Evolutionary conservation across 208 protist species (phyloP).

Genomic region (Phytomonas francai): DNA sequence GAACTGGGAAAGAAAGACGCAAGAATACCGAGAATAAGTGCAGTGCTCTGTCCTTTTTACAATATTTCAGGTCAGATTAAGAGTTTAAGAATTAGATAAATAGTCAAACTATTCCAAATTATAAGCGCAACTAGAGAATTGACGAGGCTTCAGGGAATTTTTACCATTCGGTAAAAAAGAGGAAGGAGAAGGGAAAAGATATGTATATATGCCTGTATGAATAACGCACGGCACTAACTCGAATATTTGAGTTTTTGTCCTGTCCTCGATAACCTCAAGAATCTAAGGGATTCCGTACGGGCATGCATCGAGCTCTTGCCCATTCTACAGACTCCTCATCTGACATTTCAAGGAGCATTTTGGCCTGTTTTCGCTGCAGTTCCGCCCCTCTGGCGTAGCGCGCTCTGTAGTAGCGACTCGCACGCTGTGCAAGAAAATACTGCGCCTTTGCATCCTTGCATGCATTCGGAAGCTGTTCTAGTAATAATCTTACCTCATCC

Average conservation of each 20-base stretch:
- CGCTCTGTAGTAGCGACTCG: slow-evolving; percentile 58
- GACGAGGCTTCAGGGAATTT: too few species aligned
- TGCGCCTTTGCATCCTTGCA: slow-evolving; percentile 46
- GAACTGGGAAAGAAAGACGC: too few species aligned
- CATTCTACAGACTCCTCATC: slow-evolving; percentile 24
- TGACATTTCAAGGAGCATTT: slow-evolving; percentile 1
- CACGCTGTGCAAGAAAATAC: slow-evolving; percentile 33
- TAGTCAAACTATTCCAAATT: too few species aligned
- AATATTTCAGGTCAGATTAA: too few species aligned
- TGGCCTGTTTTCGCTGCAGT: slow-evolving; percentile 25
- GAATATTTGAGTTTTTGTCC: too few species aligned
- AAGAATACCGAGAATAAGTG: too few species aligned
- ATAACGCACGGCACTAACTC: too few species aligned
- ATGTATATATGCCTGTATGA: neutral
- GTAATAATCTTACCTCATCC: slow-evolving; percentile 41
- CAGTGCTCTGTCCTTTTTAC: too few species aligned
- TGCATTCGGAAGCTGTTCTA: slow-evolving; percentile 33
- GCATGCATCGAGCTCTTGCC: slow-evolving; percentile 14
- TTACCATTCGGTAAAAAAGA: neutral
- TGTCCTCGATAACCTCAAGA: too few species aligned
- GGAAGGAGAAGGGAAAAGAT: neutral
- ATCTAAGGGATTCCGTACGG: neutral
- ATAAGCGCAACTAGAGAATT: too few species aligned
- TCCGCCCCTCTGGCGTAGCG: slow-evolving; percentile 46
- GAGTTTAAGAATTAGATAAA: too few species aligned